Evolutionary conservation across 139 green algal genomes (phyloP).

Genomic region (Chlamydomonas sp.): DNA sequence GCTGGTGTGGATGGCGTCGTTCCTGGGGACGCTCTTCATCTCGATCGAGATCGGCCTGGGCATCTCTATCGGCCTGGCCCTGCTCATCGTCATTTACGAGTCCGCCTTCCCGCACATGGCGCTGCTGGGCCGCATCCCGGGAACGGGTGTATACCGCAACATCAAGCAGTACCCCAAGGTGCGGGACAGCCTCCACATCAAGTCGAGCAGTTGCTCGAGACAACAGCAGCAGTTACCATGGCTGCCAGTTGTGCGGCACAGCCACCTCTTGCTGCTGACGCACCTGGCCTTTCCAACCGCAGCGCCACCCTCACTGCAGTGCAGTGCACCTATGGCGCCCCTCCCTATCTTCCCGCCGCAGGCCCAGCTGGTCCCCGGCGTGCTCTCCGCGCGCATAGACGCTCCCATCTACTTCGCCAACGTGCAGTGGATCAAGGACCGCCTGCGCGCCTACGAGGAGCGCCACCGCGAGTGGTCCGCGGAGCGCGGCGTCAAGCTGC

Average conservation of each 20-base stretch:
- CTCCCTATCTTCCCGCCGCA: neutral
- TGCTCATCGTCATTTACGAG: constrained; percentile 72
- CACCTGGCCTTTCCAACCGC: too few species aligned
- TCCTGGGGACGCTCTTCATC: constrained; percentile 61
- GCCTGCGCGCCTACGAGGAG: constrained; percentile 44
- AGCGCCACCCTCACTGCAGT: neutral
- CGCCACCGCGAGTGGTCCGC: constrained; percentile 4
- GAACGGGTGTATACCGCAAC: constrained; percentile 70
- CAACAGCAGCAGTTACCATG: neutral
- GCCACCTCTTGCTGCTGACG: too few species aligned
- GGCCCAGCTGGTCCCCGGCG: constrained; percentile 36
- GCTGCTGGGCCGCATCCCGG: constrained; percentile 78
- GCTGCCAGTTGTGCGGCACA: neutral
- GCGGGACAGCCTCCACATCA: neutral
- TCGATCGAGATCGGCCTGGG: constrained; percentile 80
- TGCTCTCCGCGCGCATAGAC: constrained; percentile 47
- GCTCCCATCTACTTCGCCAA: constrained; percentile 80
- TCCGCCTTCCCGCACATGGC: constrained; percentile 86
- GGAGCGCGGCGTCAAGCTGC: neutral
- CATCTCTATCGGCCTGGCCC: constrained; percentile 74
- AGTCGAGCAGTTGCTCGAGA: neutral
- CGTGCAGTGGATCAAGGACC: constrained; percentile 72
- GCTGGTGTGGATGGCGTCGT: constrained; percentile 66
- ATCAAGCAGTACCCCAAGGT: constrained; percentile 84
- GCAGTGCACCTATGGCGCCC: too few species aligned